These are phyloP conservation scores for Aureobasidium vineae DNA, from an alignment of 2,329 filamentous ascomycete species.

Conservation along the genomic window DNA sequence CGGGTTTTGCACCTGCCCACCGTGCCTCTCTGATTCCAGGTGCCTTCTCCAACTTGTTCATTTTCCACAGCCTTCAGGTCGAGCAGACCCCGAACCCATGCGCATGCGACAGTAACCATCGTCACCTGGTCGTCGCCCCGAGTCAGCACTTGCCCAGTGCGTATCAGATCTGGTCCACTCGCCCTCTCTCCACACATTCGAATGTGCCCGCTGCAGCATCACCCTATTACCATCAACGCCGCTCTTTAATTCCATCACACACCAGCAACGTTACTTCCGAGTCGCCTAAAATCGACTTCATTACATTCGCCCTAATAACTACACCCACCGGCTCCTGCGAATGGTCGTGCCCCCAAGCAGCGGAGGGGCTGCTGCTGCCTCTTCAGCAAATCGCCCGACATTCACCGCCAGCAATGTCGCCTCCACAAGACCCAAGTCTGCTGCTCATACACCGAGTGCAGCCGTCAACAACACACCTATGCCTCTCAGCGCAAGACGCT, in stretches of 20 bases:
- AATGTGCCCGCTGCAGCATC: slow-evolving; percentile 22
- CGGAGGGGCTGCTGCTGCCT: slow-evolving; percentile 29
- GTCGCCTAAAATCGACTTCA: background rate
- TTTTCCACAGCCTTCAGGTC: background rate
- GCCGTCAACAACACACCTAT: slow-evolving; percentile 44
- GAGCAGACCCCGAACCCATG: background rate
- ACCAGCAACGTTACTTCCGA: background rate
- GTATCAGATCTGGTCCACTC: slow-evolving; percentile 16
- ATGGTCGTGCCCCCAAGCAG: slow-evolving; percentile 37
- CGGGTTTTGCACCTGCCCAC: background rate
- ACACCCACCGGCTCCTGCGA: background rate
- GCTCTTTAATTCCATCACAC: background rate
- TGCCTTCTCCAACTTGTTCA: background rate
- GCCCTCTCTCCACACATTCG: slow-evolving; percentile 22
- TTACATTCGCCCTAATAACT: background rate
- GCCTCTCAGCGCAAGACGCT: slow-evolving; percentile 63
- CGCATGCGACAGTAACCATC: slow-evolving; percentile 14
- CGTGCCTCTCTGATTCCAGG: slow-evolving; percentile 11
- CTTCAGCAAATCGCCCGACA: slow-evolving; percentile 23
- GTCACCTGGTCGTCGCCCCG: background rate
- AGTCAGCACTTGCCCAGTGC: background rate
- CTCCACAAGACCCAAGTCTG: slow-evolving; percentile 14
- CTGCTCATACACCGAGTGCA: slow-evolving; percentile 27
- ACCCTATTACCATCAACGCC: background rate
- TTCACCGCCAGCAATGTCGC: slow-evolving; percentile 12